Evolutionary conservation across 2,329 filamentous ascomycete species (phyloP).

Genomic region (Pezicula carpinea): DNA sequence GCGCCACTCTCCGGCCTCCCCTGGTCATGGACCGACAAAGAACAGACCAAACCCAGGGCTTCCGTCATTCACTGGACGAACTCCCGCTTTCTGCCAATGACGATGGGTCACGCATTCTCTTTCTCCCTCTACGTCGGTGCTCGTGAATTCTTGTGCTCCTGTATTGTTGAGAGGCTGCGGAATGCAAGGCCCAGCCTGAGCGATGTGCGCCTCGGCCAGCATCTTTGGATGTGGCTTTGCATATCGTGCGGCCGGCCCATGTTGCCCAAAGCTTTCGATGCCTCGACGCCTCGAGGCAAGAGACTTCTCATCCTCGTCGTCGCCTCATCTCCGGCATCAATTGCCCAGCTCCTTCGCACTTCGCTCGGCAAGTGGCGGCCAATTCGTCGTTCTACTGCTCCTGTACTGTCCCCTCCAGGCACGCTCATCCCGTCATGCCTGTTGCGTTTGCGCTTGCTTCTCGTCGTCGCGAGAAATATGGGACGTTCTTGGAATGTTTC

Average conservation of each 20-base stretch:
- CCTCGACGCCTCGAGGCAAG: too few relatives aligned
- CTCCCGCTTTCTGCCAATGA: conserved; percentile 1
- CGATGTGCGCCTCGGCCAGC: background rate
- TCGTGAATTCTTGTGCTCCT: conserved; percentile 3
- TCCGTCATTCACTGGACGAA: conserved; percentile 10
- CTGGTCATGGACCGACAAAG: conserved; percentile 2
- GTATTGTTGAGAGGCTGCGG: background rate
- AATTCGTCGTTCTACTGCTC: too few relatives aligned
- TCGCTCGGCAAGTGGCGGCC: too few relatives aligned
- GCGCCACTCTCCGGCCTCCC: conserved; percentile 13
- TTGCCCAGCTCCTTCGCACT: too few relatives aligned
- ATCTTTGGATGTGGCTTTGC: background rate
- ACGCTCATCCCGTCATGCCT: too few relatives aligned
- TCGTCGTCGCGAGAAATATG: background rate
- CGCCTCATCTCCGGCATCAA: too few relatives aligned
- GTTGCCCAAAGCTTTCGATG: too few relatives aligned
- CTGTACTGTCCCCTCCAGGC: too few relatives aligned
- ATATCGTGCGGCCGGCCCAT: background rate
- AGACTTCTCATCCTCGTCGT: too few relatives aligned
- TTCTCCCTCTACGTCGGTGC: background rate
- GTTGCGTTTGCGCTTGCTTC: too few relatives aligned
- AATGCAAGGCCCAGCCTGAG: too few relatives aligned
- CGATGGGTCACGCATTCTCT: conserved; percentile 1
- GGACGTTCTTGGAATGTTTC: background rate
- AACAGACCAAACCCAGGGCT: background rate